phyloP scores from a whole-genome alignment of 2,329 filamentous ascomycete species.

The Xylariaceae sp. region DNA sequence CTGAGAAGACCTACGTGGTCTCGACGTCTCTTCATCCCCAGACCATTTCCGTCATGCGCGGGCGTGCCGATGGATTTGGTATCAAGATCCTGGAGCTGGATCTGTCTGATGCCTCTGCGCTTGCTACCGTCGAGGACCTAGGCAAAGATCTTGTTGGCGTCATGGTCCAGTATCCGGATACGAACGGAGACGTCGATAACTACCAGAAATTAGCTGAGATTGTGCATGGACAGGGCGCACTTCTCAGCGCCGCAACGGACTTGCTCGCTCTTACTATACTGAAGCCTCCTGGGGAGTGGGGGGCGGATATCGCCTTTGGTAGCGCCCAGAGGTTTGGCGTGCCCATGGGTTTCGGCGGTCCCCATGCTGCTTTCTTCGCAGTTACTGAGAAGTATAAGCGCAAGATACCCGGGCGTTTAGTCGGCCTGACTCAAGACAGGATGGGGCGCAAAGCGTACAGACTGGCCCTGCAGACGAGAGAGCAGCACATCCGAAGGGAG shows the following conservation, averaged over 20 bases:
- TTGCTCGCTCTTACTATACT: slow-evolving; percentile 81
- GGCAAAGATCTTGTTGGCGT: slow-evolving; percentile 84
- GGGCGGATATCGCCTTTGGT: slow-evolving; percentile 91
- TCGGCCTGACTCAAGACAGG: slow-evolving; percentile 89
- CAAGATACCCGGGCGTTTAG: slow-evolving; percentile 85
- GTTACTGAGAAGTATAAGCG: slow-evolving; percentile 88
- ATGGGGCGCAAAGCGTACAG: slow-evolving; percentile 77
- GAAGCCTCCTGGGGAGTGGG: slow-evolving; percentile 88
- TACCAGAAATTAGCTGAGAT: slow-evolving; percentile 69
- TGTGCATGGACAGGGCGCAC: slow-evolving; percentile 72
- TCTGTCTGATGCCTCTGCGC: slow-evolving; percentile 57
- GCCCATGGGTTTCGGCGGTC: slow-evolving; percentile 85
- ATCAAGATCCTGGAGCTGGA: slow-evolving; percentile 74
- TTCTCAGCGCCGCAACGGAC: slow-evolving; percentile 86
- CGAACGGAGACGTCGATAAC: slow-evolving; percentile 73
- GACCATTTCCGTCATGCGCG: slow-evolving; percentile 77
- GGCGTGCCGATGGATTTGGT: slow-evolving; percentile 86
- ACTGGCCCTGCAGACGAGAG: slow-evolving; percentile 83
- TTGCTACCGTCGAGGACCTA: slow-evolving; percentile 64
- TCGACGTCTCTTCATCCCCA: slow-evolving; percentile 80
- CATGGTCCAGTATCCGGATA: slow-evolving; percentile 93
- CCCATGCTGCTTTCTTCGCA: slow-evolving; percentile 96
- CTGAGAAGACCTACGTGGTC: slow-evolving; percentile 78
- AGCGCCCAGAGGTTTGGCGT: slow-evolving; percentile 90
- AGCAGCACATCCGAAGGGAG: slow-evolving; percentile 93